These are phyloP conservation scores for Termitomyces sp. DNA, from an alignment of 768 basidiomycete genomes.

Conservation along the genomic window DNA sequence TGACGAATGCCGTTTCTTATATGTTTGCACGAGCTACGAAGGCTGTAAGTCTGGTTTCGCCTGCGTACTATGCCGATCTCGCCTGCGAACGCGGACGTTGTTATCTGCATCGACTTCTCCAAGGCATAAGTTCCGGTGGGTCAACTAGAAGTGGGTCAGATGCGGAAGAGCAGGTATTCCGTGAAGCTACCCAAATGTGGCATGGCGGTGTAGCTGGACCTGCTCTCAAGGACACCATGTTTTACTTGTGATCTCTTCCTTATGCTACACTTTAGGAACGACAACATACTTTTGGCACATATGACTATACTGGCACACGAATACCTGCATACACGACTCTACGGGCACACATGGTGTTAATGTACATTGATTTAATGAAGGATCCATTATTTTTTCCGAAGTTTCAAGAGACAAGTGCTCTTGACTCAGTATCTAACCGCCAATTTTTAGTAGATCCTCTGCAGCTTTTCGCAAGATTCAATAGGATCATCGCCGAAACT, in stretches of 20 bases:
- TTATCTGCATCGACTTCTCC: constrained; percentile 71
- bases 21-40: constrained; percentile 85
- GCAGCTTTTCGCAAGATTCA: no score
- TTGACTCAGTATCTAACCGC: neutral
- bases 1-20: constrained; percentile 70
- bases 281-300: neutral
- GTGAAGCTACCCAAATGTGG: constrained; percentile 40
- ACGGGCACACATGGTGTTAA: neutral
- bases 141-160: constrained; percentile 34
- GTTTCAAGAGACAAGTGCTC: neutral
- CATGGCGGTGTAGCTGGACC: neutral
- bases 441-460: no score
- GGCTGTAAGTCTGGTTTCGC: constrained; percentile 76
- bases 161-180: constrained; percentile 44
- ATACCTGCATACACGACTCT: neutral
- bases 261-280: neutral
- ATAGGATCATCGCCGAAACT: no score
- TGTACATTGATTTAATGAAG: neutral
- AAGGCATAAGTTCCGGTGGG: constrained; percentile 33
- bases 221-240: neutral
- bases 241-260: neutral
- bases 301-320: no score
- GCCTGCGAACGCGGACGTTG: constrained; percentile 60
- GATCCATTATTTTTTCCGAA: neutral
- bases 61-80: constrained; percentile 80